Conservation (phyloP, 345 rosid genomes). For the Mercurialis annua region DNA sequence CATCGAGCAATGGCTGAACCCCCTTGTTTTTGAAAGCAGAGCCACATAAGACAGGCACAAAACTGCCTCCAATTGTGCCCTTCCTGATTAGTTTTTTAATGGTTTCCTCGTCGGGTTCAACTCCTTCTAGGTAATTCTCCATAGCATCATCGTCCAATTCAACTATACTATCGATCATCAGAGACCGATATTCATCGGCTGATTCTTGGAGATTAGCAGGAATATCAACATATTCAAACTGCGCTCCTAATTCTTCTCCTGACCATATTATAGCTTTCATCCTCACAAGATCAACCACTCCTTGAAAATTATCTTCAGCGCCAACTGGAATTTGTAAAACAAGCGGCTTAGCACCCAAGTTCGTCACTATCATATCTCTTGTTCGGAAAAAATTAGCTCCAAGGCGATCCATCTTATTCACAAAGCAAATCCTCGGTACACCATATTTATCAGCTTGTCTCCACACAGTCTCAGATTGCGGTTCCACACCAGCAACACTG, state of each 20-base stretch:
- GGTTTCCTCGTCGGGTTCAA: slow-evolving; percentile 82
- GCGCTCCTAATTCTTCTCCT: slow-evolving; percentile 96
- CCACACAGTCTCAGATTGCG: slow-evolving; percentile 99
- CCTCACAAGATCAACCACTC: slow-evolving; percentile 78
- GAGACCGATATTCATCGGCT: slow-evolving; percentile 68
- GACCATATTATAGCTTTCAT: slow-evolving; percentile 93
- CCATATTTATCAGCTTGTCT: slow-evolving; percentile 99
- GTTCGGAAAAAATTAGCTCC: slow-evolving; percentile 96
- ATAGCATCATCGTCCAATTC: slow-evolving; percentile 86
- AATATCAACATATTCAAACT: slow-evolving; percentile 70
- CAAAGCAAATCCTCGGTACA: slow-evolving; percentile 93
- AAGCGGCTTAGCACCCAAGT: slow-evolving; percentile 92
- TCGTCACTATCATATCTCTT: slow-evolving; percentile 87
- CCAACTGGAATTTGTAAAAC: slow-evolving; percentile 89
- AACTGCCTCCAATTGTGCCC: slow-evolving; percentile 65
- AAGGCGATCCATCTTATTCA: slow-evolving; percentile 94
- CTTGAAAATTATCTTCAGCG: slow-evolving; percentile 74
- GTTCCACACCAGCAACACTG: slow-evolving; percentile 99
- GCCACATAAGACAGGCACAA: slow-evolving; percentile 89
- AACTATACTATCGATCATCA: slow-evolving; percentile 64
- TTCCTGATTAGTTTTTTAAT: slow-evolving; percentile 73
- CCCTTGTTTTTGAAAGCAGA: slow-evolving; percentile 96
- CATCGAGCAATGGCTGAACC: slow-evolving; percentile 92
- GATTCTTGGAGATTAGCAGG: slow-evolving; percentile 74
- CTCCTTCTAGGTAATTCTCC: slow-evolving; percentile 93